phyloP scores from a whole-genome alignment of 2,329 filamentous ascomycete genomes.

The Didymella exigua region DNA sequence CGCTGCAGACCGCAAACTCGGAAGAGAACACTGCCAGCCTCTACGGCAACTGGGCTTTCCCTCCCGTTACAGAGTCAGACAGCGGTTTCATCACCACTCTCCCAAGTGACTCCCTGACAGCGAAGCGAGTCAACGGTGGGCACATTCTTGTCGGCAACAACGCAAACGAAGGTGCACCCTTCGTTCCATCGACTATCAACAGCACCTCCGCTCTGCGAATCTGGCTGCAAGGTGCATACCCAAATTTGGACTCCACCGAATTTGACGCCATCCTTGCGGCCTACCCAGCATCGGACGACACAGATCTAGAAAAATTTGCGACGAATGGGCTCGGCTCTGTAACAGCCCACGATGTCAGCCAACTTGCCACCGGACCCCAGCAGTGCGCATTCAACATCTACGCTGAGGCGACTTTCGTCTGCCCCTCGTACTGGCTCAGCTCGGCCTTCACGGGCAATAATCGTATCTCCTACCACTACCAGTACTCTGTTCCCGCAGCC shows the following conservation, averaged over 20 bases:
- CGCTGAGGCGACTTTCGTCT: conserved; percentile 62
- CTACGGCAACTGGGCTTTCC: conserved; percentile 51
- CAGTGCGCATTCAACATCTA: conserved; percentile 60
- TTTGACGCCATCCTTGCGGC: conserved; percentile 47
- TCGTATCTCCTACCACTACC: conserved; percentile 23
- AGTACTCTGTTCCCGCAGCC: conserved; percentile 29
- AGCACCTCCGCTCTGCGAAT: conserved; percentile 49
- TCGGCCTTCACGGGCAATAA: conserved; percentile 48
- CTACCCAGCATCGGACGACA: conserved; percentile 44
- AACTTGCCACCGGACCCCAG: conserved; percentile 59
- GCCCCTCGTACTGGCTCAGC: conserved; percentile 62
- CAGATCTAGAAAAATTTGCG: background rate
- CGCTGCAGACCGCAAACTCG: conserved; percentile 46
- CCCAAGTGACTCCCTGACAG: conserved; percentile 46
- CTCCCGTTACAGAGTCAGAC: conserved; percentile 49
- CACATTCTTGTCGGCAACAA: conserved; percentile 51
- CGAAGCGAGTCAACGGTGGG: conserved; percentile 46
- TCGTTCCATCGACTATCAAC: conserved; percentile 53
- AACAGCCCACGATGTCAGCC: conserved; percentile 58
- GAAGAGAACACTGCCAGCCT: conserved; percentile 42
- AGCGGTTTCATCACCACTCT: conserved; percentile 45
- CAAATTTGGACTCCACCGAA: conserved; percentile 48
- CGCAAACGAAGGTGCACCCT: conserved; percentile 57
- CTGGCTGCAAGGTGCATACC: conserved; percentile 50
- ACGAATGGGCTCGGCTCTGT: conserved; percentile 35